Base-by-base conservation (phyloP, 129 eudicot genomes). In the Centella asiatica region DNA sequence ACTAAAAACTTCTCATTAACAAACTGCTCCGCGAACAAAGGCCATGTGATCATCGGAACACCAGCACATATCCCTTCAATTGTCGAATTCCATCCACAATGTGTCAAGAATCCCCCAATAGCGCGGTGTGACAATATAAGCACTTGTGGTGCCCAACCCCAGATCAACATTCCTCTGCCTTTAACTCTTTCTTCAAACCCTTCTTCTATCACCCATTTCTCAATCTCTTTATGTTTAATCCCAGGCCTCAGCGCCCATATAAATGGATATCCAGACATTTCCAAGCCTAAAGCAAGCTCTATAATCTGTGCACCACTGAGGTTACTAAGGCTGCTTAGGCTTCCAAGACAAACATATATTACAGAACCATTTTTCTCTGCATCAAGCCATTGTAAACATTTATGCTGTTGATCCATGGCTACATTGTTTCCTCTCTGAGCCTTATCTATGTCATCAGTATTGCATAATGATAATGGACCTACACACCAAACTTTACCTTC, bases 401-500 rank as follows among this genome's bases (percentile, higher is more conserved):
- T 26, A 26, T 26, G n/a, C n/a, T n/a, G 3, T 26, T 17, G n/a
- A 27, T 47, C 57, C 25, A 47, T 47, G 28, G 69, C 25, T 15
- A 29, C 23, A 2, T 7, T 47, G 14, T 31, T 64, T 14, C 69
- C 69, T 19, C 57, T 64, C 17, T 47, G 57, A 25, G 29, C 31
- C 48, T 19, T 23, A 10, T 52, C 57, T 12, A 52, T 20, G 31
- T 17, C 24, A 24, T 52, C 29, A 20, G 22, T 52, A 28, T 52
- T 48, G 51, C 32, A 22, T 25, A 62, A 32, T 7, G 53, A 62
- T 17, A 62, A 23, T 8, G 69, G 69, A 1, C 69, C 69, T 14
- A 64, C 4, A 64, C 54, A 34, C 69, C 69, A 64, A 1, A 15
- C 22, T 47, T 64, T 64, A 24, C 17, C 34, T 0, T 39, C 23